Evolutionary conservation across 768 basidiomycete genomes (phyloP).

Genomic region (Coprinellus micaceus): DNA sequence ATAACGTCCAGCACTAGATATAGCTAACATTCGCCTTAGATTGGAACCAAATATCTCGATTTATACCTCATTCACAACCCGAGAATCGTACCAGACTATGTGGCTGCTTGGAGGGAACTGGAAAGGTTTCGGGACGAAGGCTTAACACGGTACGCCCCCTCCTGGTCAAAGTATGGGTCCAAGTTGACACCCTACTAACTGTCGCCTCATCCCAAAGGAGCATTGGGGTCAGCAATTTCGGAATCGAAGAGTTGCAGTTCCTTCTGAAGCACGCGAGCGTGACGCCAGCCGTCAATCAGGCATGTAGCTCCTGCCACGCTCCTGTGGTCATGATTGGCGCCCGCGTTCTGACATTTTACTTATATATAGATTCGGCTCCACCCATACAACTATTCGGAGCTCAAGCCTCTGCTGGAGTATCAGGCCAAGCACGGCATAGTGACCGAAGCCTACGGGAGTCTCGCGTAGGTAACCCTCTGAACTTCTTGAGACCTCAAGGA

Average conservation of each 20-base stretch:
- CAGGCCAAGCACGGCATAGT: slow-evolving; percentile 56
- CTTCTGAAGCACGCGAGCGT: slow-evolving; percentile 48
- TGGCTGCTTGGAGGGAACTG: slow-evolving; percentile 53
- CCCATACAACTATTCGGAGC: slow-evolving; percentile 60
- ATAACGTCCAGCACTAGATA: too few relatives aligned
- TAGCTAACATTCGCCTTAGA: slow-evolving; percentile 36
- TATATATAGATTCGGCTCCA: slow-evolving; percentile 56
- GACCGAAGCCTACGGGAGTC: slow-evolving; percentile 68
- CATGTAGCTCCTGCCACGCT: slow-evolving; percentile 17
- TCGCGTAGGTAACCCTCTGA: slow-evolving; percentile 47
- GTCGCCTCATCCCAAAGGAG: slow-evolving; percentile 37
- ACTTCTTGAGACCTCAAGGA: background rate
- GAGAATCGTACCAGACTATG: slow-evolving; percentile 21
- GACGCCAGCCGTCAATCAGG: slow-evolving; percentile 72
- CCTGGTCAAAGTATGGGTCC: background rate
- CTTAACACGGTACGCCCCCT: slow-evolving; percentile 32
- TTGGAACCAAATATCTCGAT: slow-evolving; percentile 59
- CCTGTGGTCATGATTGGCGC: background rate
- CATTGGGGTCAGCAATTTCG: slow-evolving; percentile 73
- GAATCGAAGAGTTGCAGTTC: slow-evolving; percentile 45
- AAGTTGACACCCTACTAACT: background rate
- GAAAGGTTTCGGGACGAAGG: slow-evolving; percentile 50
- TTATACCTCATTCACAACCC: slow-evolving; percentile 69
- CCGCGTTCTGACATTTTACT: background rate
- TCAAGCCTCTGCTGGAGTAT: slow-evolving; percentile 55